Conservation (phyloP, 2,329 filamentous ascomycete genomes). For the Cladosporium sphaerospermum region DNA sequence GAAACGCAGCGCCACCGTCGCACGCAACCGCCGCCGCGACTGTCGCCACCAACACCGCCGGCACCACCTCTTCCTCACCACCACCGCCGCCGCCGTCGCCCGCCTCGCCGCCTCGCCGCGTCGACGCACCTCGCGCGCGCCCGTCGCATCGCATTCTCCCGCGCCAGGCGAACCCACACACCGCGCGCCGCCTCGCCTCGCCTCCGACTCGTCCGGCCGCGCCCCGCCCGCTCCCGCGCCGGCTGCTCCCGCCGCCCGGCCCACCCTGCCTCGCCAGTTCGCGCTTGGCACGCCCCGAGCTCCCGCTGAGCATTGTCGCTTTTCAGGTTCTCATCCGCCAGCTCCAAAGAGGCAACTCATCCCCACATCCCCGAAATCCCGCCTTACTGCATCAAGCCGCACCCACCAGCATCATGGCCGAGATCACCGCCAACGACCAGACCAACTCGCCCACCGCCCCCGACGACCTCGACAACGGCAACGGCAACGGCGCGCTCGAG, state of each 20-base stretch:
- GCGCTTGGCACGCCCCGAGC: not conserved
- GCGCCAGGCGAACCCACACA: too few relatives aligned
- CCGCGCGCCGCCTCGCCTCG: not conserved
- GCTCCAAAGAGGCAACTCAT: constrained; percentile 12
- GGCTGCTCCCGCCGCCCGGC: not conserved
- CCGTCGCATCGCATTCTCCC: too few relatives aligned
- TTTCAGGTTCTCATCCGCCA: constrained; percentile 1
- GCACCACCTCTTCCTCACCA: too few relatives aligned
- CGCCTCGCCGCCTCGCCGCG: too few relatives aligned
- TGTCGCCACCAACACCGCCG: too few relatives aligned
- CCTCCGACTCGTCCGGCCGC: not conserved
- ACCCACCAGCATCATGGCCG: constrained; percentile 35
- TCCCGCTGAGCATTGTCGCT: not conserved
- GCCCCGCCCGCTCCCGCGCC: not conserved
- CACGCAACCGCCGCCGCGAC: too few relatives aligned
- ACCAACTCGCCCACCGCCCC: constrained; percentile 46
- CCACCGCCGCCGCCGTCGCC: too few relatives aligned
- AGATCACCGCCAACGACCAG: constrained; percentile 48
- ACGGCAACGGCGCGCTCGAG: constrained; percentile 56
- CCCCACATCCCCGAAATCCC: constrained; percentile 11
- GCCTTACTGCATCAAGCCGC: constrained; percentile 6
- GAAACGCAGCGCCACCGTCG: too few relatives aligned
- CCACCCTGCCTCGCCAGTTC: too few relatives aligned
- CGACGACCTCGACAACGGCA: constrained; percentile 61
- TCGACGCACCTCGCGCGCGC: too few relatives aligned